Evolutionary conservation across 208 protist species (phyloP), one percentile per base, ranked within the genome.

Genomic region (Endotrypanum monterogeii): DNA sequence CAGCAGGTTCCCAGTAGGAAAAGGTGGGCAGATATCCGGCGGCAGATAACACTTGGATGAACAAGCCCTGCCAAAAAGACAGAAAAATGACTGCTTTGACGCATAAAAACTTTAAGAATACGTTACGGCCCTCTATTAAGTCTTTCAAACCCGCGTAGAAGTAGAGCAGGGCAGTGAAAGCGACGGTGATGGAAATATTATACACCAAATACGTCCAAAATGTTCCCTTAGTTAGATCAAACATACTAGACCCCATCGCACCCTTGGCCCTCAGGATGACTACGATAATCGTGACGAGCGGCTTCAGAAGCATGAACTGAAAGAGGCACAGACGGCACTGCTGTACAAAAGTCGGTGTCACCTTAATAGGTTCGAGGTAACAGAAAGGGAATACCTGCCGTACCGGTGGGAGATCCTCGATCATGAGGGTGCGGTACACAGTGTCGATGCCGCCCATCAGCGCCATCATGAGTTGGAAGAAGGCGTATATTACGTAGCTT

Each of bases 401-500:
- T 51, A 98, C 75, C 25, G 89, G 88, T 14, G 90, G 87, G 18
- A 85, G 86, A 71, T 94, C 89, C 78, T 94, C 91, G 30, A 91
- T 83, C 89, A 95, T 94, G 54, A 96, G 87, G 23, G 88, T 83
- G 37, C 91, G 86, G 76, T 95, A 93, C 52, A 95, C 80, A 3
- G 91, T 91, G 80, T 96, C 92, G 66, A 92, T 84, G 52, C 94
- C 94, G 28, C 93, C 96, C 87, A 98, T 93, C 25, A 97, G 90
- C 35, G 90, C 95, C 30, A 98, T 88, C 89, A 98, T 97, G 20
- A 98, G 84, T 68, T 91, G 88, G 74, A 98, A 96, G 80, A 98
- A 98, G 80, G 90, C 87, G 83, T 98, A 98, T 63, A 98, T 92
- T 61, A 89, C 96, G 80, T 98, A 98, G 80, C 94, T 96, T 77